Percentiles rank a stretch among this genome's conserved stretches.
phyloP scores from a whole-genome alignment of 352 stramenopile species.

The Phytopythium helicoides region DNA sequence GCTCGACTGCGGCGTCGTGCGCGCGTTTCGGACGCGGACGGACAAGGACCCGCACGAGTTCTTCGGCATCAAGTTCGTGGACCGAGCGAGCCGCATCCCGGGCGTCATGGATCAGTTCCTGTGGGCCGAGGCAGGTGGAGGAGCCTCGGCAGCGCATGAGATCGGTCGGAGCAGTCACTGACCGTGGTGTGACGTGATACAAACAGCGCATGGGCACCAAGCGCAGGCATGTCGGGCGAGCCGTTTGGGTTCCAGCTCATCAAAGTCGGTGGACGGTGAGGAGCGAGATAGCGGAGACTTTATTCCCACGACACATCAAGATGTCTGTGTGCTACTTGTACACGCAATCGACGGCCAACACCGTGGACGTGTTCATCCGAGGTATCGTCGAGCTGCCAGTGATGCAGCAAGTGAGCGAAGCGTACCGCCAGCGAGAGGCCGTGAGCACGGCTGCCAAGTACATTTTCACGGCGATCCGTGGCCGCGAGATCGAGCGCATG shows the following conservation, averaged over 20 bases:
- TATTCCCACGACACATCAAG: conserved; percentile 28
- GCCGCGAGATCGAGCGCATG: conserved; percentile 47
- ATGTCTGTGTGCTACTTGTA: conserved; percentile 71
- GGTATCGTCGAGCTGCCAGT: conserved; percentile 51
- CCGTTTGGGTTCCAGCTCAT: conserved; percentile 59
- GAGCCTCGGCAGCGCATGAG: conserved; percentile 3
- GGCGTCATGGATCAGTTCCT: conserved; percentile 46
- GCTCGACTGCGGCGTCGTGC: conserved; percentile 45
- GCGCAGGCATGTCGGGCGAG: conserved; percentile 21
- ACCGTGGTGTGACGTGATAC: background rate
- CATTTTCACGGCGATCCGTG: conserved; percentile 40
- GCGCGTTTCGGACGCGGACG: conserved; percentile 32
- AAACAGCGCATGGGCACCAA: conserved; percentile 30
- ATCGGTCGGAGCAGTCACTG: background rate
- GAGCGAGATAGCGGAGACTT: conserved; percentile 12
- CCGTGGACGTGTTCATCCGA: conserved; percentile 55
- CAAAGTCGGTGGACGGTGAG: conserved; percentile 54
- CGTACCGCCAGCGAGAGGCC: conserved; percentile 14
- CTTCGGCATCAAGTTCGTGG: conserved; percentile 66
- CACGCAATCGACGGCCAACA: conserved; percentile 30
- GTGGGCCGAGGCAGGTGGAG: conserved; percentile 62
- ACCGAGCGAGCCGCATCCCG: conserved; percentile 25
- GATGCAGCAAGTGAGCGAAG: background rate
- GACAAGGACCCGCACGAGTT: conserved; percentile 37
- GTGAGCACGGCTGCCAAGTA: conserved; percentile 26